Percentiles rank a stretch among this genome's conserved stretches.
Evolutionary conservation across 352 stramenopile species (phyloP).

Genomic region (Phytopythium ostracodes): DNA sequence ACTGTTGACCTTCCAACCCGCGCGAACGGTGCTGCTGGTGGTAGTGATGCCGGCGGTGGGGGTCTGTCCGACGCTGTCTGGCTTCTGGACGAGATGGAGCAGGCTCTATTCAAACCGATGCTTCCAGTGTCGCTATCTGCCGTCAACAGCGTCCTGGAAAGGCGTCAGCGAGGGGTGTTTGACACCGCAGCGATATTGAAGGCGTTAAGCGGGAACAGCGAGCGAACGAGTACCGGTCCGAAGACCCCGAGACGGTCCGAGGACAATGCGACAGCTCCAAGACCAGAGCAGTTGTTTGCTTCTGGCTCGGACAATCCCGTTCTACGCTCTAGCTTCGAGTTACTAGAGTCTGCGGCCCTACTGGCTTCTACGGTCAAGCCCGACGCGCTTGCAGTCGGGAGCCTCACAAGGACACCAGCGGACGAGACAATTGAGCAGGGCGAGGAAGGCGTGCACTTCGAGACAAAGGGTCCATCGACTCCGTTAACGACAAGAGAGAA

Average conservation of each 20-base stretch:
- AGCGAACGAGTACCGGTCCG: background rate
- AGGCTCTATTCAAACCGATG: constrained; percentile 12
- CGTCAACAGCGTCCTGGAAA: constrained; percentile 18
- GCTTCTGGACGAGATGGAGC: constrained; percentile 17
- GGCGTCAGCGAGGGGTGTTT: constrained; percentile 13
- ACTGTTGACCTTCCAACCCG: background rate
- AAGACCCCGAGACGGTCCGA: background rate
- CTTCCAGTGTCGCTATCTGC: constrained; percentile 16
- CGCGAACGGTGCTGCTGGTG: background rate
- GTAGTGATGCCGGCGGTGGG: background rate
- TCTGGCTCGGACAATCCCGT: background rate
- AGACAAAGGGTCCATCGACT: background rate
- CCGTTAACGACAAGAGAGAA: too few species aligned
- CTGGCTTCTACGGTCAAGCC: background rate
- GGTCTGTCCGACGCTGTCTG: constrained; percentile 8
- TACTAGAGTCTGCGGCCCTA: background rate
- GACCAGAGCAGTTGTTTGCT: background rate
- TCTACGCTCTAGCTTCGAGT: background rate
- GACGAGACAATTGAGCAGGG: background rate
- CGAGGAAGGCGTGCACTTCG: background rate
- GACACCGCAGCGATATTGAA: constrained; percentile 1
- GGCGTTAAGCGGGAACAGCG: background rate
- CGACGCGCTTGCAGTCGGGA: background rate
- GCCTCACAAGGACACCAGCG: background rate
- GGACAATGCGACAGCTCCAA: background rate